Evolutionary conservation across 2,329 filamentous ascomycete species (phyloP).

Genomic region (Colletotrichum endophyticum): DNA sequence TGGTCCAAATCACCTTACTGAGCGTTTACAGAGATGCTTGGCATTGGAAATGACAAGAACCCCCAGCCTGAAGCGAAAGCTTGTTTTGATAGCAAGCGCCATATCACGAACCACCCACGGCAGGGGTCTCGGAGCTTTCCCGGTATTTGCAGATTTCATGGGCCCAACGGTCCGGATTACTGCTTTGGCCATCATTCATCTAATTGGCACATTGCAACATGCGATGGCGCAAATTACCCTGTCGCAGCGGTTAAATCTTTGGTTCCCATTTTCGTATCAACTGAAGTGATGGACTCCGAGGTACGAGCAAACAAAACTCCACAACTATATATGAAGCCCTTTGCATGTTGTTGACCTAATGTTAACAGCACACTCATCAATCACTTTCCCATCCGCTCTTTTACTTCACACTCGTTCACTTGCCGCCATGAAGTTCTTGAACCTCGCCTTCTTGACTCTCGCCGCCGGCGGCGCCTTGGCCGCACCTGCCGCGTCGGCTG

Average conservation of each 20-base stretch:
- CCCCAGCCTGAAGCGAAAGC: background rate
- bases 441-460: background rate
- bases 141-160: background rate
- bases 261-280: background rate
- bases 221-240: background rate
- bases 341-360: background rate
- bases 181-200: background rate
- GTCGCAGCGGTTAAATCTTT: background rate
- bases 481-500: background rate
- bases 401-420: background rate
- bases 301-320: background rate
- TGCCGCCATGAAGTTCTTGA: background rate
- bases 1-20: rapidly evolving
- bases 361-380: background rate
- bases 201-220: background rate
- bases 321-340: background rate
- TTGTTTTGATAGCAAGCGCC: background rate
- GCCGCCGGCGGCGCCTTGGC: background rate
- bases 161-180: background rate
- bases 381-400: background rate
- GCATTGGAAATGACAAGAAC: background rate
- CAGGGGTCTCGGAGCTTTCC: background rate
- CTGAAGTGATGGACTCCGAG: background rate
- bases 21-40: rapidly evolving
- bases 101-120: background rate